Evolutionary conservation across 169 alveolate species (phyloP), one percentile per base, ranked within the genome.

Genomic region (Pseudocohnilembus persalinus): DNA sequence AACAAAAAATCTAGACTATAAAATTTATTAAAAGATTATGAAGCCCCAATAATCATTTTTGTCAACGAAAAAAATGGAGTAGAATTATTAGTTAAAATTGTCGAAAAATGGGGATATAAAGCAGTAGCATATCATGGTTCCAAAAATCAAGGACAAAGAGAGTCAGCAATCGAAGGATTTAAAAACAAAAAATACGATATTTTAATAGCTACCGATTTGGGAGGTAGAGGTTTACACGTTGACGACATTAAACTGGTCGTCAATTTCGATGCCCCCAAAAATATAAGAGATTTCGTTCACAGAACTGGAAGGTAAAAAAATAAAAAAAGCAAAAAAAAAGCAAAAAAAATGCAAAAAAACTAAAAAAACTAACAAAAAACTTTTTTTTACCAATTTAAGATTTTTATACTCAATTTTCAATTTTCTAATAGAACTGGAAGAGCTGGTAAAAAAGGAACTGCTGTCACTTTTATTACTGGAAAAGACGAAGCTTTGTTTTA

Each of bases 361-460:
- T n/a, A n/a, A n/a, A n/a, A n/a, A n/a, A n/a, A n/a, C n/a, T n/a
- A n/a, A n/a, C n/a, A n/a, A n/a, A n/a, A n/a, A n/a, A n/a, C n/a
- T n/a, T n/a, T n/a, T n/a, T n/a, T n/a, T n/a, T n/a, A n/a, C n/a
- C n/a, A n/a, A n/a, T n/a, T n/a, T n/a, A n/a, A n/a, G n/a, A n/a
- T n/a, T 27, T 49, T 24, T 83, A 28, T 24, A 24, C 98, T 94
- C 86, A 83, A 81, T 31, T 90, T 95, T 83, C 99, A 99, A n/a
- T n/a, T n/a, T n/a, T n/a, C n/a, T n/a, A n/a, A 20, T 24, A 96
- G 99, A 76, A 99, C 99, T 0, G 99, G 99, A 16, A 95, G 99
- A 73, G 99, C 99, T 0, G 99, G 99, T 6, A 95, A 96, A 81
- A 95, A 95, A 88, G 99, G 99, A 1, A 88, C 96, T 85, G 99